Conservation (phyloP, 768 basidiomycete species). For the Calvatia gigantea region DNA sequence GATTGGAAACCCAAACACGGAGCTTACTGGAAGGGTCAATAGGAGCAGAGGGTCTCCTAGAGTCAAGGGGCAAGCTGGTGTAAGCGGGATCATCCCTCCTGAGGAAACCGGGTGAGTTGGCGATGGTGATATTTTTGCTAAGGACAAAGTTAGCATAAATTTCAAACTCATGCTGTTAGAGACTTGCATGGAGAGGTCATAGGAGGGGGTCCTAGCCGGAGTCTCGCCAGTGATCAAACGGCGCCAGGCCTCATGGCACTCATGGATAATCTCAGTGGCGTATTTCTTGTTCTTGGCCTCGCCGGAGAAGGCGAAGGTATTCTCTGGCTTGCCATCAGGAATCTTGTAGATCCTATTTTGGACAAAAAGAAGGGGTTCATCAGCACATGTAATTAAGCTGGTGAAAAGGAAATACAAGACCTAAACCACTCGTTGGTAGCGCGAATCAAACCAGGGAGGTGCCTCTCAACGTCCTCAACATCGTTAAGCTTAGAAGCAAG, state of each 20-base stretch:
- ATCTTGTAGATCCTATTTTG: constrained; percentile 85
- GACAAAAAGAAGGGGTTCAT: constrained; percentile 9
- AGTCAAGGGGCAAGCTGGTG: constrained; percentile 67
- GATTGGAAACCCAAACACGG: background rate
- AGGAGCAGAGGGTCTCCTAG: constrained; percentile 80
- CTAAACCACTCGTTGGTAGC: constrained; percentile 99
- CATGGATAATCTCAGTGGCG: constrained; percentile 97
- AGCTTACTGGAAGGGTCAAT: constrained; percentile 86
- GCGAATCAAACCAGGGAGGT: constrained; percentile 93
- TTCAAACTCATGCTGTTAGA: background rate
- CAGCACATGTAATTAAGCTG: background rate
- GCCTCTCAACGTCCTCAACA: constrained; percentile 97
- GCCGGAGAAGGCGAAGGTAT: constrained; percentile 98
- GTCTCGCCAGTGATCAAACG: constrained; percentile 81
- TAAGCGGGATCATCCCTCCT: constrained; percentile 61
- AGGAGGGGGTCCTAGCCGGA: constrained; percentile 64
- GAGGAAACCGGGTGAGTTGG: constrained; percentile 70
- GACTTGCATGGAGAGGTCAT: constrained; percentile 84
- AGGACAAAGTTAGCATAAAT: constrained; percentile 6
- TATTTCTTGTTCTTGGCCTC: constrained; percentile 99
- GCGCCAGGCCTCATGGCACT: constrained; percentile 98
- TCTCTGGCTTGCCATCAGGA: constrained; percentile 94
- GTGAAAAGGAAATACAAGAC: constrained; percentile 28
- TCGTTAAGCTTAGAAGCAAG: constrained; percentile 97
- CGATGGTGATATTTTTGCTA: constrained; percentile 79